phyloP scores from a whole-genome alignment of 208 protist species.

The Trypanosoma melophagium region DNA sequence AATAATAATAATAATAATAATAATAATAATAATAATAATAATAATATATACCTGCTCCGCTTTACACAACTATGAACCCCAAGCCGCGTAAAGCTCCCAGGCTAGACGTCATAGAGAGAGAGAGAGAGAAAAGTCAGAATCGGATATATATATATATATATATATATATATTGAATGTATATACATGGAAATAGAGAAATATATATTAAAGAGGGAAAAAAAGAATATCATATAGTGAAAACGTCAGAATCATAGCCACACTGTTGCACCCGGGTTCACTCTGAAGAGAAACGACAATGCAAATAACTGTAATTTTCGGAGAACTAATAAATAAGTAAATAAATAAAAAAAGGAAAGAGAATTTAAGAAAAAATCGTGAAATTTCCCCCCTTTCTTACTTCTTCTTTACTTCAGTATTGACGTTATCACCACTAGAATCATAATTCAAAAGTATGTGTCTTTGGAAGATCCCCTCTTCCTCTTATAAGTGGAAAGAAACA shows the following conservation, averaged over 20 bases:
- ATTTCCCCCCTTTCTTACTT: too few relatives aligned
- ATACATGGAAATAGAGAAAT: background rate
- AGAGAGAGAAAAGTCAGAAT: background rate
- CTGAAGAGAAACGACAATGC: too few relatives aligned
- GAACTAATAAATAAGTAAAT: background rate
- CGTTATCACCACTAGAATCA: too few relatives aligned
- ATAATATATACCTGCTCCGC: background rate
- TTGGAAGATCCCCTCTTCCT: too few relatives aligned
- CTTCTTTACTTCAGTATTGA: too few relatives aligned
- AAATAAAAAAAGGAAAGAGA: background rate
- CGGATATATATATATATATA: background rate
- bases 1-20: background rate
- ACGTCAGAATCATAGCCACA: background rate
- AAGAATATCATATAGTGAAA: conserved; percentile 1
- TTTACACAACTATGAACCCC: background rate
- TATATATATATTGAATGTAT: background rate
- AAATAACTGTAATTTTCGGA: background rate
- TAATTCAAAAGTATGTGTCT: too few relatives aligned
- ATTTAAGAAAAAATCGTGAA: too few relatives aligned
- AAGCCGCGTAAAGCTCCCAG: background rate
- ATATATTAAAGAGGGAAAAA: conserved; percentile 2
- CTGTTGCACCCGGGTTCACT: too few relatives aligned
- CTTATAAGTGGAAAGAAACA: too few relatives aligned
- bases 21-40: conserved; percentile 10
- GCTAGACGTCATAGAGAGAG: background rate